Evolutionary conservation across 768 basidiomycete species (phyloP), one percentile per base, ranked within the genome.

Genomic region (Rhizopogon sp.): DNA sequence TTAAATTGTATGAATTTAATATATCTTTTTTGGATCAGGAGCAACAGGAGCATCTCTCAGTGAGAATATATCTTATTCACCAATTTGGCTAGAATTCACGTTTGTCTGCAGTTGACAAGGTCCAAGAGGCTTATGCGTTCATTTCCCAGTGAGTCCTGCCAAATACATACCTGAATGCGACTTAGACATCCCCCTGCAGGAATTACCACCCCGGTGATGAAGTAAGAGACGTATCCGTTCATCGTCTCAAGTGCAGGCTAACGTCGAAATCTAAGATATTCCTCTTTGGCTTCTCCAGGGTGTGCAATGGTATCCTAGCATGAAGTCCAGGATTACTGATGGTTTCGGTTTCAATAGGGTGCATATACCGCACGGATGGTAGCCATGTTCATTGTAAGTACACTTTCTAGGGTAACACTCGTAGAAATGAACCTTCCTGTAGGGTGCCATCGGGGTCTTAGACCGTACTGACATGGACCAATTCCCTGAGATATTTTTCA

Each of bases 121-220:
- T 90, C 2, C 83, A 89, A 69, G 86, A 89, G 59, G 87, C 83
- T 35, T 88, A 88, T 69, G 84, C 79, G n/a, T 90, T 90, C 63
- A 84, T 90, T 60, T 81, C 88, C 20, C 85, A 90, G 87, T 89
- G 61, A 67, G 87, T 72, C 14, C 14, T 44, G 4, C 22, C 33
- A 4, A 53, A 31, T 25, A 29, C n/a, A 6, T 5, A 17, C 20
- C 46, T 16, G 20, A 8, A 14, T 50, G 20, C 39, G n/a, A 52
- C 44, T 42, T 41, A 43, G 9, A 35, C 35, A 22, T 54, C 50
- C 22, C 2, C 39, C 13, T 40, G 41, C 57, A 90, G 87, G 58
- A 90, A 90, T 59, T 90, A 83, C 60, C 72, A 70, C 47, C 81
- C 82, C 14, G 87, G 85, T 47, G 88, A 90, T 67, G 87, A 90